Base-by-base conservation (phyloP, 805 yeast species). In the Scheffersomyces spartinae region DNA sequence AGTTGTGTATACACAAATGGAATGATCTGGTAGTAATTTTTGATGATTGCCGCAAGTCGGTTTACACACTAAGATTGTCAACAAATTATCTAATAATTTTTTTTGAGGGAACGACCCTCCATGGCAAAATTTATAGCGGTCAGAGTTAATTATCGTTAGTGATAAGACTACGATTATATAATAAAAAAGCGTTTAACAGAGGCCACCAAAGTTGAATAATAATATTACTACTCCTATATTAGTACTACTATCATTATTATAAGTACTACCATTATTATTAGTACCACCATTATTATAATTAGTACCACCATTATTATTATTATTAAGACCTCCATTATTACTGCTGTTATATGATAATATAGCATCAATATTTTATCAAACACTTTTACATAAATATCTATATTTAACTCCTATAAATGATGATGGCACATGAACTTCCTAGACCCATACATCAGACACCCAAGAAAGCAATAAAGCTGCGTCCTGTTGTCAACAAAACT, bases 371-470 rank as follows among this genome's bases (percentile, higher is more conserved):
- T 15, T n/a, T n/a, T n/a, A n/a, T n/a, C n/a, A n/a, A n/a, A n/a
- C n/a, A n/a, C n/a, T n/a, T n/a, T n/a, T n/a, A n/a, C n/a, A 23
- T 14, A 11, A 17, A 27, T 24, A 28, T 23, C 20, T 26, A 25
- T 18, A 30, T 30, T 19, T 15, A 18, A 26, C 17, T 11, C 13
- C 16, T 17, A 28, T 10, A 19, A 29, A 31, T 26, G 13, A 47
- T 49, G 54, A 49, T 48, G 52, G 51, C 52, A 9, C 61, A 51
- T 33, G 59, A 53, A 36, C 28, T 45, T 34, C 56, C 60, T 18
- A 26, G 39, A 30, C 36, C 41, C 20, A 38, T 43, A 26, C 52
- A 38, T 20, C 42, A 29, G n/a, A n/a, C n/a, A n/a, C n/a, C n/a
- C 13, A 31, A 26, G 26, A 36, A 25, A n/a, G 22, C 36, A 26